Conservation (phyloP, 2,329 filamentous ascomycete species). For the Leptographium procerum region DNA sequence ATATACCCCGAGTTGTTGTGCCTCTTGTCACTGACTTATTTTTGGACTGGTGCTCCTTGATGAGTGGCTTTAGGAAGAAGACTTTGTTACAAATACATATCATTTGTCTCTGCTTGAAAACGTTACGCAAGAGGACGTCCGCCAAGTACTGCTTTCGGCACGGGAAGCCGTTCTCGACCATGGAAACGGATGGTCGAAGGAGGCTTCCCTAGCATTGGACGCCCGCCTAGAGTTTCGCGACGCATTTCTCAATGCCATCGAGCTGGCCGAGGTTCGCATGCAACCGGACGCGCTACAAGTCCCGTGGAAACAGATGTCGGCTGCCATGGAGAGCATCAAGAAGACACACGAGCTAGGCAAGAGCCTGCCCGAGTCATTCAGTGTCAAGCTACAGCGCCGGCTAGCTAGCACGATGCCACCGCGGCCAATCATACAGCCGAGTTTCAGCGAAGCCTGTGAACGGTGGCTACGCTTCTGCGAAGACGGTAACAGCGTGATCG, state of each 20-base stretch:
- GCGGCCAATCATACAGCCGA: constrained; percentile 71
- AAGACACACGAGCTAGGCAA: constrained; percentile 51
- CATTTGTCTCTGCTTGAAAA: constrained; percentile 63
- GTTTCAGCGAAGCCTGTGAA: constrained; percentile 57
- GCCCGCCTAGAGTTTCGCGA: constrained; percentile 56
- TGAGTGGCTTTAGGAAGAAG: constrained; percentile 60
- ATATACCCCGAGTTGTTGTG: neutral
- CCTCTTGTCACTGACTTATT: neutral
- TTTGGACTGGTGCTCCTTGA: too few species aligned
- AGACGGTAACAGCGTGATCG: constrained; percentile 58
- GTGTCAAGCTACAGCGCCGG: constrained; percentile 78
- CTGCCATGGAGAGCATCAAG: constrained; percentile 43
- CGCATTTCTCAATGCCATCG: constrained; percentile 45
- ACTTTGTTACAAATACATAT: constrained; percentile 89
- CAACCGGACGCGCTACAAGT: constrained; percentile 34
- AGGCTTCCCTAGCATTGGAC: constrained; percentile 44
- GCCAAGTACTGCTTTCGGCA: constrained; percentile 41
- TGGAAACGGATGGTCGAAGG: constrained; percentile 23
- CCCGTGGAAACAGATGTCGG: constrained; percentile 40
- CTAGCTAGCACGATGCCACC: constrained; percentile 91
- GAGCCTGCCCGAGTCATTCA: constrained; percentile 68
- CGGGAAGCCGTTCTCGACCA: constrained; percentile 36
- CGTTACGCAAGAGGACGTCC: constrained; percentile 46
- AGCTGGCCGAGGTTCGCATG: constrained; percentile 33
- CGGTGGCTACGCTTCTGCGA: constrained; percentile 60